Base-by-base conservation (phyloP, 2,329 filamentous ascomycete species). In the Cladosporium halotolerans region DNA sequence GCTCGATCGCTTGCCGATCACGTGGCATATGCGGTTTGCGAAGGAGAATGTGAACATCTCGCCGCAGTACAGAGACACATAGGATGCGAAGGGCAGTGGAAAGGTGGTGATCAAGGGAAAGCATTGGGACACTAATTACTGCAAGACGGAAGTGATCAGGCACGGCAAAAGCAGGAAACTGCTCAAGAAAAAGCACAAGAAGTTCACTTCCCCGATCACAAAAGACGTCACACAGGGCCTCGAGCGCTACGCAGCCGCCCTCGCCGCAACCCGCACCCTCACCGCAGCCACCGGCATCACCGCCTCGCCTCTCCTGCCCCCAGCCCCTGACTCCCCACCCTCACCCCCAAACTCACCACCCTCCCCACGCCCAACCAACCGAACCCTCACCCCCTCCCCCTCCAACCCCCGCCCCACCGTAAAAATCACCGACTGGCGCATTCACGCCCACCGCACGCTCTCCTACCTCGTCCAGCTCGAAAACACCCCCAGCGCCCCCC, bases 121-220 rank as follows among this genome's bases (percentile, higher is more conserved):
- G 13, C 28, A 33, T 4, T 38, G 45, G 13, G 2, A 16, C 4
- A 42, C 47, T 14, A 50, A 10, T 9, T 50, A 50, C 13, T 50
- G 38, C 39, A 4, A 3, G 16, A 14, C 36, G 36, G n/a, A 14
- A 6, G 9, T 9, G 41, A 11, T 9, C 10, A n/a, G 36, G 38
- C 9, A 43, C 38, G 9, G 19, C 10, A 11, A 19, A 31, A 44
- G 23, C 18, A n/a, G 9, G 31, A 36, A 48, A 10, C 19, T 13
- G 32, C 38, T 9, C 57, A 58, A 45, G 47, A 60, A 14, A 42
- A 44, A 18, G 46, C 47, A 41, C 54, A 44, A 19, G 40, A 51
- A 43, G 39, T 46, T 49, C 36, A 46, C 45, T 9, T 48, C 33
- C 31, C 40, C 47, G 11, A 38, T 41, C 7, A 6, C 11, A 4